phyloP scores from a whole-genome alignment of 2,329 filamentous ascomycete species.

The Endothia cerciana region DNA sequence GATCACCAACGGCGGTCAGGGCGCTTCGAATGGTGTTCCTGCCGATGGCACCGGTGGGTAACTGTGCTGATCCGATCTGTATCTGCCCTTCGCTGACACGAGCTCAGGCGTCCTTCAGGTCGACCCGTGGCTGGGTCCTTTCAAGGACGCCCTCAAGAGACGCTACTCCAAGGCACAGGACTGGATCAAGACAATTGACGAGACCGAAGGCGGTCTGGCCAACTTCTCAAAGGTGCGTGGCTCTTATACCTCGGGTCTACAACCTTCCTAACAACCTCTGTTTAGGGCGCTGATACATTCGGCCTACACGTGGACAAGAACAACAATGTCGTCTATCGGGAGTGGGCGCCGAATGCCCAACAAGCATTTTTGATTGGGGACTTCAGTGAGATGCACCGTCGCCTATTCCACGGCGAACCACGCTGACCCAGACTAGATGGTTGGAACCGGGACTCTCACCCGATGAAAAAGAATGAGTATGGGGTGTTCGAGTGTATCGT shows the following conservation, averaged over 20 bases:
- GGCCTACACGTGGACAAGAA: slow-evolving; percentile 82
- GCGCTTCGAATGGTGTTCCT: slow-evolving; percentile 55
- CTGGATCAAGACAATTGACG: slow-evolving; percentile 84
- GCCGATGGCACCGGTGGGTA: slow-evolving; percentile 73
- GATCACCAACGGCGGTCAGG: slow-evolving; percentile 38
- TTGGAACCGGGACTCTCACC: slow-evolving; percentile 82
- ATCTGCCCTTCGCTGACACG: slow-evolving; percentile 22
- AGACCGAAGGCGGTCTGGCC: slow-evolving; percentile 84
- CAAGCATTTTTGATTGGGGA: slow-evolving; percentile 89
- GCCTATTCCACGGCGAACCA: not conserved
- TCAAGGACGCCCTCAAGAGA: slow-evolving; percentile 74
- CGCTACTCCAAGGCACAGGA: slow-evolving; percentile 79
- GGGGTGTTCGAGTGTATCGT: slow-evolving; percentile 86
- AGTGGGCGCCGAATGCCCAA: slow-evolving; percentile 93
- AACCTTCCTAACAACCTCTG: slow-evolving; percentile 20
- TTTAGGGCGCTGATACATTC: slow-evolving; percentile 80
- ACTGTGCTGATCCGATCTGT: not conserved
- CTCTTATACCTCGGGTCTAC: slow-evolving; percentile 5
- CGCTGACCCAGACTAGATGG: slow-evolving; percentile 62
- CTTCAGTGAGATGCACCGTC: slow-evolving; percentile 69
- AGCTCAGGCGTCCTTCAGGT: slow-evolving; percentile 77
- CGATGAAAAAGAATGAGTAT: slow-evolving; percentile 84
- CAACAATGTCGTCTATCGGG: slow-evolving; percentile 86
- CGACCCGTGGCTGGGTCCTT: slow-evolving; percentile 89
- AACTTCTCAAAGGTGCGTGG: slow-evolving; percentile 79